Base-by-base conservation (phyloP, 208 protist species). In the Acanthamoeba divionensis region DNA sequence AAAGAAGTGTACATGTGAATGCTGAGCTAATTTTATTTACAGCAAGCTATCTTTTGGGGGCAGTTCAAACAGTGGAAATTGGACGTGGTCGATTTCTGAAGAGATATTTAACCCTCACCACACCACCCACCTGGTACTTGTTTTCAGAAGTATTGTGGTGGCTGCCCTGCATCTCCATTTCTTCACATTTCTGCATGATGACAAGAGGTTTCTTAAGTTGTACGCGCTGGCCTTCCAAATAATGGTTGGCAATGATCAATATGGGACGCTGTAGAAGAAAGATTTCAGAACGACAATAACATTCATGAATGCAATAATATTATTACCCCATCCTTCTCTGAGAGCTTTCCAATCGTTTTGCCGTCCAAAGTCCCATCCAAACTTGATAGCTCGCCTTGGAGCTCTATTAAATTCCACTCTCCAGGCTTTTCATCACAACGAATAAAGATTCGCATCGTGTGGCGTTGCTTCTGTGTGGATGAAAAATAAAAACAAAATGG, bases 31-130 rank as follows among this genome's bases (percentile, higher is more conserved):
- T n/a, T n/a, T 71, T 71, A 24, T 71, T 80, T 80, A n/a, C 33
- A 63, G 15, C 31, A 63, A 82, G 55, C 24, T 82, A 82, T 52
- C 55, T 24, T 26, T 3, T 3, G 21, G 71, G n/a, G 44, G 33
- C 47, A 15, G 38, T 60, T 44, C 47, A 62, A 15, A 54, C 18
- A 2, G 50, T 44, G 29, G 47, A 82, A 31, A 82, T 45, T 12
- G 71, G 71, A 45, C 62, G 55, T 7, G 71, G 71, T 2, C 71
- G 71, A 82, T 82, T 82, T 31, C 62, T 82, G 71, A 82, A 82
- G 45, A 82, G 55, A 52, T 82, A 82, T 52, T 82, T 82, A 36
- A 60, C 55, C 12, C 31, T n/a, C 31, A 82, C 44, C 10, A 82
- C 71, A 0, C 71, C 71, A 26, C 31, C 71, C 24, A 82, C 48